Percentiles rank a stretch among this genome's conserved stretches.
These are phyloP conservation scores for Paramecium tetraurelia DNA, from an alignment of 73 alveolate genomes.

Conservation along the genomic window DNA sequence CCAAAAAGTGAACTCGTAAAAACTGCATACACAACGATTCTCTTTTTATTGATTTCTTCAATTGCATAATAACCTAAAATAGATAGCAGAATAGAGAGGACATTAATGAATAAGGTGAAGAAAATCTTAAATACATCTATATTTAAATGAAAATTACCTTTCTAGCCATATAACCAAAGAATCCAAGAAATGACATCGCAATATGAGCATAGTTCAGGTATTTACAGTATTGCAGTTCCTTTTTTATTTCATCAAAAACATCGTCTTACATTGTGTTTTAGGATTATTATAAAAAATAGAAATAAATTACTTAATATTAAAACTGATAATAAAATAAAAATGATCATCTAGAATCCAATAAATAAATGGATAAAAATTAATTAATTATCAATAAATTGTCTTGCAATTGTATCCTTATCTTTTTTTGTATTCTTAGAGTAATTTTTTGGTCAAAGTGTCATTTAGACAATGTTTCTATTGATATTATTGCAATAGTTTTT, in stretches of 20 bases:
- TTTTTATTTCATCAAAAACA: background rate
- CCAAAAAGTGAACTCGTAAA: conserved; percentile 34
- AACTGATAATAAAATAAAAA: background rate
- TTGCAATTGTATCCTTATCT: background rate
- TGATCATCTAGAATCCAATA: background rate
- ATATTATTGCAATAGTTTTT: background rate
- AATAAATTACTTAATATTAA: background rate
- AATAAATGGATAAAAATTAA: background rate
- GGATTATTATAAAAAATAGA: background rate
- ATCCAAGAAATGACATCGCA: background rate
- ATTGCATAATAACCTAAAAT: conserved; percentile 12
- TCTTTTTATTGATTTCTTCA: background rate
- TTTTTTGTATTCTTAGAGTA: conserved; percentile 22
- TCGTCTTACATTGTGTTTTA: background rate
- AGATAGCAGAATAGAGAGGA: background rate
- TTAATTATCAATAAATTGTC: conserved; percentile 7
- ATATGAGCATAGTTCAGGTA: background rate
- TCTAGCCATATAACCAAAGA: background rate
- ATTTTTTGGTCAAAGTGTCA: background rate
- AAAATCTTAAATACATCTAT: background rate
- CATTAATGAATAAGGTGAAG: background rate
- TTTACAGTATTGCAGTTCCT: background rate
- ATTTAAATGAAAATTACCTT: background rate
- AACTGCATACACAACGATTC: background rate
- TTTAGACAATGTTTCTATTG: background rate